These are phyloP conservation scores for Chimonanthus salicifolius DNA, from an alignment of 164 flowering plant species.

Conservation along the genomic window DNA sequence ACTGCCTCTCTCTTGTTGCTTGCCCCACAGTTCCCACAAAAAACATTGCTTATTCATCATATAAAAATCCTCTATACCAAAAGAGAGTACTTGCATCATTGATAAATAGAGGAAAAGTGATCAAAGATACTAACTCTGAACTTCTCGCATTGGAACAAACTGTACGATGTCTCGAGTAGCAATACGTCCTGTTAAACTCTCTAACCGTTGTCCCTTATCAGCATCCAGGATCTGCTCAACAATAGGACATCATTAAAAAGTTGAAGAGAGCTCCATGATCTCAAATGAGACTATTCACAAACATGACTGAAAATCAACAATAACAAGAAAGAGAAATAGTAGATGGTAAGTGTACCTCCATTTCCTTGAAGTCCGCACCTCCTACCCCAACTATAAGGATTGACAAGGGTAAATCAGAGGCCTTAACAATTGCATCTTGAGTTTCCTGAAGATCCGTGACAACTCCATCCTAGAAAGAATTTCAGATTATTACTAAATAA, in stretches of 20 bases:
- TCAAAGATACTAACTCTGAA: conserved; percentile 10
- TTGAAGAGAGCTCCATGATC: not conserved
- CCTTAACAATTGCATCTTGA: conserved; percentile 73
- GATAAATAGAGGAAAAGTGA: not conserved
- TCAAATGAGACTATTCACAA: not conserved
- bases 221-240: conserved; percentile 79
- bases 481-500: not conserved
- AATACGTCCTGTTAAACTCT: conserved; percentile 72
- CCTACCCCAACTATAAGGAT: conserved; percentile 95
- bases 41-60: no score
- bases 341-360: conserved; percentile 57
- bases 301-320: no score
- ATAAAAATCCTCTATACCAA: no score
- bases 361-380: conserved; percentile 68
- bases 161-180: conserved; percentile 43
- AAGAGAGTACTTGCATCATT: not conserved
- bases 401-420: conserved; percentile 90
- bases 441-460: conserved; percentile 81
- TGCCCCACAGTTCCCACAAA: no score
- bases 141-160: conserved; percentile 21
- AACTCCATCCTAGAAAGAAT: conserved; percentile 72
- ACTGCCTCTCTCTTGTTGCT: no score
- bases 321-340: not conserved
- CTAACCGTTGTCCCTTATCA: conserved; percentile 61
- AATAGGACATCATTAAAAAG: not conserved